Percentiles rank a stretch among this genome's conserved stretches.
Evolutionary conservation across 1,284 basidiomycete genomes (phyloP).

Genomic region (Phlebopus sp.): DNA sequence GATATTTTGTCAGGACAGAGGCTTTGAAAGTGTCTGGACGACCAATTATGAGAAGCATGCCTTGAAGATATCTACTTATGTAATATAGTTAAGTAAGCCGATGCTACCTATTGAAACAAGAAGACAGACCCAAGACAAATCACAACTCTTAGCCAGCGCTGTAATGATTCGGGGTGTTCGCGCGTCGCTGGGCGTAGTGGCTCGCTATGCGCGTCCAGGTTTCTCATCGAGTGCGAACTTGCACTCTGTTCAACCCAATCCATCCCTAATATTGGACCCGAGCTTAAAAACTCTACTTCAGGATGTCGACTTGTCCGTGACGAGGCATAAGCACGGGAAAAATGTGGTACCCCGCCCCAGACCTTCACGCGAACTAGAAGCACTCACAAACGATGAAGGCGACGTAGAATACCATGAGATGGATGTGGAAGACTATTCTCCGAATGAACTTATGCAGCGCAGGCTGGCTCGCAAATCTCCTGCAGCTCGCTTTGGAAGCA

Average conservation of each 20-base stretch:
- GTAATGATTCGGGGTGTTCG: conserved; percentile 26
- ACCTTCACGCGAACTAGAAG: conserved; percentile 51
- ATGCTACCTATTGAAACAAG: too few species aligned
- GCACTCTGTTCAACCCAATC: conserved; percentile 36
- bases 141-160: not conserved
- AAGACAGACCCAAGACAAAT: too few species aligned
- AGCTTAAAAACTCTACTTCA: conserved; percentile 55
- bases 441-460: conserved; percentile 31
- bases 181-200: conserved; percentile 21
- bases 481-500: conserved; percentile 76
- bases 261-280: conserved; percentile 61
- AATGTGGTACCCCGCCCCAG: conserved; percentile 9
- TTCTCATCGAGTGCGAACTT: conserved; percentile 22
- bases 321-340: conserved; percentile 38
- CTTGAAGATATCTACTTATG: too few species aligned
- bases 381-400: conserved; percentile 35
- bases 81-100: too few species aligned
- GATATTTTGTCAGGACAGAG: too few species aligned
- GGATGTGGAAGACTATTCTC: conserved; percentile 24
- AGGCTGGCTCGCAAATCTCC: conserved; percentile 67
- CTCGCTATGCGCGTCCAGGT: conserved; percentile 19
- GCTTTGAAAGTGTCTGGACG: too few species aligned
- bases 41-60: too few species aligned
- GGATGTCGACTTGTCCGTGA: conserved; percentile 65
- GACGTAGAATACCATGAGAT: conserved; percentile 28